A percentile compares a stretch with the other conserved stretches of the same genome.
phyloP scores from a whole-genome alignment of 164 flowering plant species.

The Nelumbo lutea region DNA sequence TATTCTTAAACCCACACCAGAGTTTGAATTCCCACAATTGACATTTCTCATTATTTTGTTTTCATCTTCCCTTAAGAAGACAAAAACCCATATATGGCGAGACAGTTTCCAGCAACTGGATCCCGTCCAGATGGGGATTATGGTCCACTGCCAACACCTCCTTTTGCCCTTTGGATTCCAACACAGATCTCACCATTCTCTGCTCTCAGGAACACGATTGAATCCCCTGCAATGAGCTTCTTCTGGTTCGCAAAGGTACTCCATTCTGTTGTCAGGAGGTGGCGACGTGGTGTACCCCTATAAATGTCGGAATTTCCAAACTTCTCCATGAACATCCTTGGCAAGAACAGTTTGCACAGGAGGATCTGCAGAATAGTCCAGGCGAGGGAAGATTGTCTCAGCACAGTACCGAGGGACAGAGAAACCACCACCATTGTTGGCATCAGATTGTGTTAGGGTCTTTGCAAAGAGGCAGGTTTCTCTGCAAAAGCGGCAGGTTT shows the following conservation, averaged over 20 bases:
- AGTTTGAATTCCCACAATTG: slow-evolving; percentile 14
- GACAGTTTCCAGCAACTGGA: slow-evolving; percentile 28
- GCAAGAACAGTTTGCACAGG: slow-evolving; percentile 32
- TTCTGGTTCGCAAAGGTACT: no score
- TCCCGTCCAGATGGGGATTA: slow-evolving; percentile 44
- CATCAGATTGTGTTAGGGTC: no score
- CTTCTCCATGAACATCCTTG: slow-evolving; percentile 52
- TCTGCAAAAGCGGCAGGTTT: slow-evolving; percentile 60
- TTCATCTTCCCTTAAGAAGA: slow-evolving; percentile 25
- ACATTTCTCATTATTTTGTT: slow-evolving; percentile 23
- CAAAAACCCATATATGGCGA: slow-evolving; percentile 29
- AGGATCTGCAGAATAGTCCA: slow-evolving; percentile 59
- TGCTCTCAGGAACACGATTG: slow-evolving; percentile 56
- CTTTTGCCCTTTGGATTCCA: slow-evolving; percentile 54
- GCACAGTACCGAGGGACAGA: slow-evolving; percentile 67
- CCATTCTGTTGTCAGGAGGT: slow-evolving; percentile 68
- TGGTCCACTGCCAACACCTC: slow-evolving; percentile 41
- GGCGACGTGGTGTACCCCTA: slow-evolving; percentile 61
- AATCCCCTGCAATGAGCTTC: slow-evolving; percentile 33
- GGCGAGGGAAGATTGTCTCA: slow-evolving; percentile 2
- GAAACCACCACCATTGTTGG: slow-evolving; percentile 51
- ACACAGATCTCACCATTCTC: slow-evolving; percentile 60
- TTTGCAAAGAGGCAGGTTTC: no score
- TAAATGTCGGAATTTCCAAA: slow-evolving; percentile 69
- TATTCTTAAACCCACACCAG: slow-evolving; percentile 13